Conservation (phyloP, 768 basidiomycete genomes). For the Phaeotremella skinneri region DNA sequence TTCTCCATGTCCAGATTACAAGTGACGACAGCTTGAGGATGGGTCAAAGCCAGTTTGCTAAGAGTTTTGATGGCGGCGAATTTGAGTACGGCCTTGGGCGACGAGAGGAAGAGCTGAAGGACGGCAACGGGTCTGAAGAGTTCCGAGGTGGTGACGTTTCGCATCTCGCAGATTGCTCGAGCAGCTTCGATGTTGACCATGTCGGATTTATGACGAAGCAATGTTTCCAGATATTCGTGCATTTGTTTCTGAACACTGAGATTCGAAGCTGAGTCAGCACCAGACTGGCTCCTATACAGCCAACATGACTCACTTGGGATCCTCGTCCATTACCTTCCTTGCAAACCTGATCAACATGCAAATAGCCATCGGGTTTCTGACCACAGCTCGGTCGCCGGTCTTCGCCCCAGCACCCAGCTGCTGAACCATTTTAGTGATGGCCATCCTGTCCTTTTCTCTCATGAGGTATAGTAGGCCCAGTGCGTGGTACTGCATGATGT, state of each 20-base stretch:
- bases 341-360: constrained; percentile 99
- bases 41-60: constrained; percentile 77
- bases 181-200: constrained; percentile 99
- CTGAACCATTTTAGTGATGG: constrained; percentile 98
- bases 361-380: constrained; percentile 94
- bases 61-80: constrained; percentile 97
- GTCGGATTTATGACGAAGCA: constrained; percentile 97
- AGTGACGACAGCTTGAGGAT: constrained; percentile 79
- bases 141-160: constrained; percentile 71
- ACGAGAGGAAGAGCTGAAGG: constrained; percentile 90
- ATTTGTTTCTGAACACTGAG: constrained; percentile 83
- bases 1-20: constrained; percentile 97
- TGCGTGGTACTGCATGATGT: constrained; percentile 95
- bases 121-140: constrained; percentile 90
- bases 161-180: constrained; percentile 95
- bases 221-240: constrained; percentile 87
- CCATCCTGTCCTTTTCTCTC: constrained; percentile 97
- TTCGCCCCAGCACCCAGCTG: constrained; percentile 60
- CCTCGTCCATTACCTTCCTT: constrained; percentile 98
- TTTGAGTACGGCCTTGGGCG: constrained; percentile 90
- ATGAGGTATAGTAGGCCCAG: constrained; percentile 90
- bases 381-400: constrained; percentile 76
- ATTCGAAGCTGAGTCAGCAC: constrained; percentile 9
- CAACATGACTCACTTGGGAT: constrained; percentile 75
- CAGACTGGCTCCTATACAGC: background rate